Base-by-base conservation (phyloP, 1,284 basidiomycete species). In the Ustilago shanxiensis region DNA sequence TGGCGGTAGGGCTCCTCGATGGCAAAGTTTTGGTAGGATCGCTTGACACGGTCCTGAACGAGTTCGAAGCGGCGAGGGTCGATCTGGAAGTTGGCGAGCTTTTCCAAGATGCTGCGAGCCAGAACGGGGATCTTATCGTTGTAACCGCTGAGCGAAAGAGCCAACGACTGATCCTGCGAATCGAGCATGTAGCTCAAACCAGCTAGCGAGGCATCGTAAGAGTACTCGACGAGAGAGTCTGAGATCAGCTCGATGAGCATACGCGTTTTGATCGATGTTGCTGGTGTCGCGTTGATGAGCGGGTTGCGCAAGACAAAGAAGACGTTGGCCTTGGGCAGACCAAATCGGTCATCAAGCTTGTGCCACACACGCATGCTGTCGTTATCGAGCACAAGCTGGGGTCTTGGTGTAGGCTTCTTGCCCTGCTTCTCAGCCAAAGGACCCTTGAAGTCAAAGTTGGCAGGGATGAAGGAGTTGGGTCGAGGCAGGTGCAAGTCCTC, bases 131-230 rank as follows among this genome's bases (percentile, higher is more conserved):
- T 89, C 87, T 98, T 98, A 88, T 99, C 95, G 84, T 96, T 97
- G 88, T 98, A 99, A 1, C 97, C 97, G 57, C 89, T 90, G 53
- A 95, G 88, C 10, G 89, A 88, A 33, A 98, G 86, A 53, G 89
- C 90, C 44, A 98, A 86, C 2, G 93, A 92, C 31, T 92, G 91
- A 8, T 89, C 89, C 73, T 91, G 89, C 31, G 90, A 88, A 37
- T 90, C 88, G 77, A 97, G 89, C 79, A 88, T 89, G 87, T 97
- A 99, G 14, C 88, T 88, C 53, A 99, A 89, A 16, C 95, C 95
- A 31, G 95, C 97, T 20, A 99, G 89, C 59, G 93, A 92, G 9
- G 97, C 97, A 81, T 95, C 93, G 86, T 99, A 99, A 0, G 93
- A 90, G 83, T 93, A 95, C 87, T 99, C 96, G 11, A 91, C 92